Evolutionary conservation across 208 protist species (phyloP), one percentile per base, ranked within the genome.

Genomic region (Phytomonas sp.): DNA sequence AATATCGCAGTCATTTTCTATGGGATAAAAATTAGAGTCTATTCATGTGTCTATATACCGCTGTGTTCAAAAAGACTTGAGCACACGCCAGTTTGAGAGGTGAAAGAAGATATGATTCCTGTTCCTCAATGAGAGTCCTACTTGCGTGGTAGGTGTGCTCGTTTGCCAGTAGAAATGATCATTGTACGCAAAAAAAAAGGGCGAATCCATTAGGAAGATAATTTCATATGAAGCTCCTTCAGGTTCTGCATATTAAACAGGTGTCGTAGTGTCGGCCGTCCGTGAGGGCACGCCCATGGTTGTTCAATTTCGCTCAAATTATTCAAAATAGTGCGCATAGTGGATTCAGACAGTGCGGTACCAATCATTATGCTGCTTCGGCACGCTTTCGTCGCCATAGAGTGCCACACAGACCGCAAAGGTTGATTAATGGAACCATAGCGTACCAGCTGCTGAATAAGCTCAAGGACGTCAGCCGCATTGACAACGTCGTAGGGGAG

Each of bases 201-300:
- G 36, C 1, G 1, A 32, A 42, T 19, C 29, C 26, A 68, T 65
- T 42, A 33, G 37, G 32, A 66, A 16, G 23, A 4, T 12, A 11
- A 32, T 45, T 59, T 36, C 42, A 37, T 29, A 40, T 68, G 29
- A n/a, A 10, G 36, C 29, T 70, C 33, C n/a, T 60, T 63, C 29
- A 80, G 65, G n/a, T 75, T 60, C 5, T 70, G 67, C 0, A 93
- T 67, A 56, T 73, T 84, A 29, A 76, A 68, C 19, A 94, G 67
- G 62, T 91, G 80, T 36, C 93, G 83, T 62, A 97, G 67, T 14
- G 94, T 98, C 5, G 94, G 94, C 29, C 96, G 78, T 29, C 96
- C 96, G 74, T 98, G 96, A n/a, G 96, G 96, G 66, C 94, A 98
- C 77, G 87, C 93, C 94, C 96, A 98, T 56, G 96, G 96, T 63